Evolutionary conservation across 169 alveolate species (phyloP), one percentile per base, ranked within the genome.

Genomic region (Cryptosporidium viatorum): DNA sequence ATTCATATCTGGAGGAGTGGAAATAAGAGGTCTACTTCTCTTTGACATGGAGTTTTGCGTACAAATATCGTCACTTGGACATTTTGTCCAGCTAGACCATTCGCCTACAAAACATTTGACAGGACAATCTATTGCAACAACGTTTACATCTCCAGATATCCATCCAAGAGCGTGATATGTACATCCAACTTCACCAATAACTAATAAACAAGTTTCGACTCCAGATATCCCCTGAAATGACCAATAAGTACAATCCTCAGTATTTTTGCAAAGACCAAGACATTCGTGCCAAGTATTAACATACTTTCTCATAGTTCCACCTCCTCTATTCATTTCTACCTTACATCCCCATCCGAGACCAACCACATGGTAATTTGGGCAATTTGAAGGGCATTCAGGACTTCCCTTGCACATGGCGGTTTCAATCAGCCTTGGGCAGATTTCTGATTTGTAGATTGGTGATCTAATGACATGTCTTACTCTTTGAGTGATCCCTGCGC

Each of bases 1-100:
- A 80, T 80, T 80, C 89, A 80, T 80, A 80, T 80, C 80, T 3
- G 89, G 75, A n/a, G 89, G 89, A 29, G 89, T 80, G n/a, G 89
- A 80, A 37, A 80, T 80, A 18, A 80, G 51, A 80, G 89, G 75
- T 18, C 89, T 80, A 23, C 80, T 80, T 80, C 89, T 35, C 39
- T 67, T 80, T 21, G 89, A 43, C 67, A 80, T 59, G 18, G 89
- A 80, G 59, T 80, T 60, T 62, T 23, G 69, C 6, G 89, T 80
- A 31, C 89, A 80, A 37, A 62, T 14, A 23, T 80, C 74, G 23
- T 59, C 75, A 14, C 12, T 41, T 1, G 89, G 89, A 21, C 89
- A 80, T 37, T 7, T 16, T 10, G 75, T 39, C 89, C 89, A 80
- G 33, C 23, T 45, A 23, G 89, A 80, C 89, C 89, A 80, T 29